Conservation (phyloP, 148 eudicot species). For the Rhododendron williamsianum region DNA sequence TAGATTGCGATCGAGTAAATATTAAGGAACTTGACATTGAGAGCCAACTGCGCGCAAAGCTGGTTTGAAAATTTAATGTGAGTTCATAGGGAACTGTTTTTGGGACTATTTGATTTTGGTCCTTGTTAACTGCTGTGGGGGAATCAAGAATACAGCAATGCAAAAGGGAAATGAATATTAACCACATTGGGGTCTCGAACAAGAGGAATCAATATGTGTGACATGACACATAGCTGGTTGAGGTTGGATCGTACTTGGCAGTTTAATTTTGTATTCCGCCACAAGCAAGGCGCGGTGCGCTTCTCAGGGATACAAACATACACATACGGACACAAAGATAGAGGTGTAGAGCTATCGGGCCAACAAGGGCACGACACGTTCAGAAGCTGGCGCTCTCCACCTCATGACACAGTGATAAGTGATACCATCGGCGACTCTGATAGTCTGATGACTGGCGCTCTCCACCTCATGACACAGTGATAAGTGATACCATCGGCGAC, state of each 20-base stretch:
- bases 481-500: too few relatives aligned
- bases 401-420: too few relatives aligned
- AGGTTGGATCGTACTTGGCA: background rate
- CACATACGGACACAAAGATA: background rate
- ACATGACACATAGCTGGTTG: background rate
- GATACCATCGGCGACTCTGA: too few relatives aligned
- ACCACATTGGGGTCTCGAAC: background rate
- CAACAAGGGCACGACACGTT: background rate
- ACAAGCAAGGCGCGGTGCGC: background rate
- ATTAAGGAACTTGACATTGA: background rate
- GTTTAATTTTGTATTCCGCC: background rate
- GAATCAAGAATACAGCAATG: background rate
- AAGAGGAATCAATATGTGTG: background rate
- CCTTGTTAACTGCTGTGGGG: background rate
- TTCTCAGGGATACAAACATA: background rate
- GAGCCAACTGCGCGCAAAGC: background rate
- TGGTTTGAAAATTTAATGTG: background rate
- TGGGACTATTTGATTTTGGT: background rate
- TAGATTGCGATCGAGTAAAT: too few relatives aligned
- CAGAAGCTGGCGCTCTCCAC: background rate
- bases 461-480: too few relatives aligned
- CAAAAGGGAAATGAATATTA: background rate
- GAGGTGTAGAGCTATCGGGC: background rate
- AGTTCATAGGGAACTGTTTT: background rate
- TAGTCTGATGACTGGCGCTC: too few relatives aligned